Conservation (phyloP, 2,329 filamentous ascomycete genomes). For the Catunica adiposa region DNA sequence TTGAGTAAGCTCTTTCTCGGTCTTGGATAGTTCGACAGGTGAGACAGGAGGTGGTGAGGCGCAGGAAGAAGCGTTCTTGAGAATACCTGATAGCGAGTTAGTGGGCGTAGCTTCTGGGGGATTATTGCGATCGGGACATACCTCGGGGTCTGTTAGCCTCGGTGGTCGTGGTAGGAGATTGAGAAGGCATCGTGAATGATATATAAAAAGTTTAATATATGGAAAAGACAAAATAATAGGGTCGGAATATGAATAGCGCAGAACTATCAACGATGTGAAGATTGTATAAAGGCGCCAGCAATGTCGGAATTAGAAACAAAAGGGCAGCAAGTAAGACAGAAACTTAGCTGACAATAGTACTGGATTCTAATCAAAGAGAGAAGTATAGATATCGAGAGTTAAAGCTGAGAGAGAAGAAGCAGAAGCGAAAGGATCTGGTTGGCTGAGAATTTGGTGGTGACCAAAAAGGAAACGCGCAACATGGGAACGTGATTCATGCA, state of each 20-base stretch:
- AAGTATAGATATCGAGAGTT: no score
- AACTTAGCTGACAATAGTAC: no score
- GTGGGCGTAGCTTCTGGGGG: neutral
- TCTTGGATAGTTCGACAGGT: constrained; percentile 27
- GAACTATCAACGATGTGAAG: neutral
- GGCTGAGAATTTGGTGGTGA: neutral
- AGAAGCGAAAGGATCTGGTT: neutral
- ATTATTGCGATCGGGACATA: constrained; percentile 17
- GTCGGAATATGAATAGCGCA: neutral
- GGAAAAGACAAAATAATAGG: neutral
- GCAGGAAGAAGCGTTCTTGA: constrained; percentile 67
- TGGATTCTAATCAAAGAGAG: no score
- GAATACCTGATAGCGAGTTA: constrained; percentile 47
- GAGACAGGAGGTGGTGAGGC: constrained; percentile 37
- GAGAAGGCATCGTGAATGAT: constrained; percentile 11
- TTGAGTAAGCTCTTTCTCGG: constrained; percentile 77
- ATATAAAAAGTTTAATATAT: neutral
- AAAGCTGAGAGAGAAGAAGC: neutral
- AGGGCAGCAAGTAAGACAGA: no score
- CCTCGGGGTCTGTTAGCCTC: constrained; percentile 31
- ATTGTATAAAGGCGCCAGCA: no score
- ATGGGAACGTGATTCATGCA: neutral
- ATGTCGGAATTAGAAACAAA: no score
- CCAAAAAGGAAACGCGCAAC: neutral
- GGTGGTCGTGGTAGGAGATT: constrained; percentile 15